Base-by-base conservation (phyloP, 2,329 filamentous ascomycete species). In the Fusarium fracticaudum region DNA sequence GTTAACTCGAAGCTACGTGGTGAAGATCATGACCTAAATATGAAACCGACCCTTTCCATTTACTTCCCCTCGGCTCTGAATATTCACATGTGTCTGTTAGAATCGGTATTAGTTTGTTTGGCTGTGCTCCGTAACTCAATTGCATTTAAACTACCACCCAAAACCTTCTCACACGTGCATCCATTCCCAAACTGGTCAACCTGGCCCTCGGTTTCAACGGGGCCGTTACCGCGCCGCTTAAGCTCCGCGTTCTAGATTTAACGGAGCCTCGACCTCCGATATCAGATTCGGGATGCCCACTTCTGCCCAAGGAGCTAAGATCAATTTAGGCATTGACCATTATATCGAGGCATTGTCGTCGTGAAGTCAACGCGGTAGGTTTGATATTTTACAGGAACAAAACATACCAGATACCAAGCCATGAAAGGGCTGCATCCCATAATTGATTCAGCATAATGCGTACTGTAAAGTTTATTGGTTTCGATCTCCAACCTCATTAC, bases 201-300 rank as follows among this genome's bases (percentile, higher is more conserved):
- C n/a, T 26, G 22, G 41, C 18, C 55, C 24, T 61, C 35, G 37
- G 53, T 38, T 48, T 58, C 33, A 40, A 48, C 53, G 29, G 35
- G 47, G 65, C 60, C 59, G 48, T 48, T 60, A 37, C 48, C 22
- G 37, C 40, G 54, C 64, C 54, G 40, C 26, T 65, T 45, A 37
- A 29, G 64, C 55, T 47, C 69, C 31, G 48, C 24, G 37, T 41
- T 68, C 60, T 37, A 47, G 50, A 41, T 68, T 44, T n/a, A 35
- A 14, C 66, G 66, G 64, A 69, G 41, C 55, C 41, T 62, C 17
- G 26, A 54, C 37, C 64, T 68, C 66, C 66, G 66, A 38, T 51
- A 40, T 68, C 40, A 35, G 60, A 68, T 54, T 29, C 22, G 53
- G 54, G n/a, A 65, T 31, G 24, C 43, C n/a, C 38, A 50, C 18